Percentiles rank a stretch among this genome's conserved stretches.
Conservation (phyloP, 2,329 filamentous ascomycete species). For the Stachybotrys elegans region DNA sequence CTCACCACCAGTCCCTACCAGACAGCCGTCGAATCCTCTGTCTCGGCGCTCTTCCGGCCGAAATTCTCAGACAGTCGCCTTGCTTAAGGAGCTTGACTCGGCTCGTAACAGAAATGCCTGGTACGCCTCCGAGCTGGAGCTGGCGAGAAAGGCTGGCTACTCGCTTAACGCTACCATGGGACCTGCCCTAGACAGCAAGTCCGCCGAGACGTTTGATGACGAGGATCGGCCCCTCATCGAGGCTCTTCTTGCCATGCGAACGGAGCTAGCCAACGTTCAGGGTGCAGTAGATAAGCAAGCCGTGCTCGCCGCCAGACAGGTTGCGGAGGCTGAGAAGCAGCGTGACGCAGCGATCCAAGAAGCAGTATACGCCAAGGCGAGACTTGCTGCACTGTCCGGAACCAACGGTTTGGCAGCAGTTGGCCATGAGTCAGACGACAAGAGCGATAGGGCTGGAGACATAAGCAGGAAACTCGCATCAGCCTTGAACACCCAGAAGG, state of each 20-base stretch:
- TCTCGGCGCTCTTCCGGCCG: conserved; percentile 54
- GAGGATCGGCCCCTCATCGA: conserved; percentile 91
- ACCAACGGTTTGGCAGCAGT: conserved; percentile 55
- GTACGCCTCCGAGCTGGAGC: conserved; percentile 91
- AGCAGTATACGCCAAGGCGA: conserved; percentile 91
- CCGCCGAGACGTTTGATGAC: conserved; percentile 77
- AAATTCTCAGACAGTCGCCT: conserved; percentile 63
- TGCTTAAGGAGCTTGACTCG: conserved; percentile 82
- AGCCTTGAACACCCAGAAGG: conserved; percentile 71
- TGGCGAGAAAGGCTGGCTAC: conserved; percentile 89
- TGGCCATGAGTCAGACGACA: conserved; percentile 57
- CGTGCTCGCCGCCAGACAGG: conserved; percentile 75
- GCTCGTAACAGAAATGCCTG: conserved; percentile 86
- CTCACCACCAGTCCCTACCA: conserved; percentile 54
- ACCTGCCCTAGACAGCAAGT: conserved; percentile 70
- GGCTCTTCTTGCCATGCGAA: conserved; percentile 84
- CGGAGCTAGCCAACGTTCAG: conserved; percentile 86
- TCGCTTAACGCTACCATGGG: conserved; percentile 64
- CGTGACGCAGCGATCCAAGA: conserved; percentile 91
- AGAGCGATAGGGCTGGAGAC: conserved; percentile 53
- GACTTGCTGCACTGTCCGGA: conserved; percentile 70
- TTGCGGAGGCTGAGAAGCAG: conserved; percentile 92
- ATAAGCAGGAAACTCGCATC: conserved; percentile 79
- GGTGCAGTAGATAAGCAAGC: conserved; percentile 85
- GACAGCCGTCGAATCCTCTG: conserved; percentile 54